Evolutionary conservation across 768 basidiomycete genomes (phyloP), one percentile per base, ranked within the genome.

Genomic region (Lactarius sanguifluus): DNA sequence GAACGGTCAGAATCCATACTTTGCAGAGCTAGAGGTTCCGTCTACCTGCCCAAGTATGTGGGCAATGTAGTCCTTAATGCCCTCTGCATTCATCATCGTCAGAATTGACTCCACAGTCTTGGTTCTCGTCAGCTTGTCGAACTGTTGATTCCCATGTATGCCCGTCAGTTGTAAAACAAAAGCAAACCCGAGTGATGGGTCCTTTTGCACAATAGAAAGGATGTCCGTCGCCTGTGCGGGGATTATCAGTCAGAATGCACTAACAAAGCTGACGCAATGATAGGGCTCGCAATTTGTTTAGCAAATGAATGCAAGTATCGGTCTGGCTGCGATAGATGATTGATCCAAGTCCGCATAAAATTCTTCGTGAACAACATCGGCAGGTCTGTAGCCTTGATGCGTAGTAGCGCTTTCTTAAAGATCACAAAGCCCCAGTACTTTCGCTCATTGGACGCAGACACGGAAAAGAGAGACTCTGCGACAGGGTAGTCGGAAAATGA

Each of bases 341-440:
- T 96, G 66, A 96, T 96, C 93, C 96, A 96, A 43, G 90, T 89
- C 43, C 94, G 88, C 91, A 98, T 95, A 73, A 97, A 92, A 75
- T 97, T 95, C 72, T 89, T 90, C 23, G 92, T 96, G 75, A 99
- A 95, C 40, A 98, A 80, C 83, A 93, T 88, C 0, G 92, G 90
- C 71, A 96, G 81, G 61, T 86, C 88, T 55, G 83, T 77, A 20
- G 85, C 76, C 18, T 83, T 79, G 36, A 92, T 82, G 43, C 87
- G 86, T 18, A 85, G 82, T 50, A 97, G 79, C 9, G 93, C 87
- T 69, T 86, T 89, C 72, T 88, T 85, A 78, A 98, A 92, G 23
- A 96, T 84, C 71, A 90, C 89, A 79, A 98, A 96, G n/a, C 95
- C 96, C 90, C 93, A 96, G 73, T 90, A 93, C 77, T 97, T 96